These are phyloP conservation scores for Cadophora luteo-olivacea DNA, from an alignment of 2,329 filamentous ascomycete genomes.

Conservation along the genomic window DNA sequence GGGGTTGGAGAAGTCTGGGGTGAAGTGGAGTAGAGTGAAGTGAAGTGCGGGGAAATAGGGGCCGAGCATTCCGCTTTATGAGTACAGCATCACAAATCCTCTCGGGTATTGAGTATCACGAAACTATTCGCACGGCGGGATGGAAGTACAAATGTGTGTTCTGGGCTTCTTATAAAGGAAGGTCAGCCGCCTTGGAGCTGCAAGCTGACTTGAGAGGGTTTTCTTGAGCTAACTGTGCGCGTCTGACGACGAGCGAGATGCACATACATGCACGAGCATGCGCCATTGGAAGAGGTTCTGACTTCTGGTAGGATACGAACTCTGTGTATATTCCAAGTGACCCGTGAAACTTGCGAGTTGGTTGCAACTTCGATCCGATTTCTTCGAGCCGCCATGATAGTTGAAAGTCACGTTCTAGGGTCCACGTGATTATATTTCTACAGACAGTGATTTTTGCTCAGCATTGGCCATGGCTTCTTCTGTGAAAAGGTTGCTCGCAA, in stretches of 20 bases:
- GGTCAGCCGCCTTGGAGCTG: background rate
- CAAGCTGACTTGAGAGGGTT: background rate
- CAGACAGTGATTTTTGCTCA: background rate
- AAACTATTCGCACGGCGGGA: background rate
- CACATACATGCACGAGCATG: background rate
- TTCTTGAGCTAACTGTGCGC: background rate
- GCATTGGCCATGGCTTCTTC: too few species aligned
- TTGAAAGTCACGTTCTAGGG: background rate
- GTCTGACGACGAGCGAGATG: background rate
- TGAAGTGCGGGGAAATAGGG: conserved; percentile 9
- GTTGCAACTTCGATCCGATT: background rate
- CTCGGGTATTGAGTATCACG: background rate
- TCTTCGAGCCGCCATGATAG: background rate
- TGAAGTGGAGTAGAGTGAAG: too few species aligned
- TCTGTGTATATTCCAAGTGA: background rate
- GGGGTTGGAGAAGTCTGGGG: background rate
- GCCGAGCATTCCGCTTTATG: background rate
- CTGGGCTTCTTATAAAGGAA: background rate
- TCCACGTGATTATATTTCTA: background rate
- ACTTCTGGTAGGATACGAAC: background rate
- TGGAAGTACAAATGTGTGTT: background rate
- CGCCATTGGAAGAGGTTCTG: background rate
- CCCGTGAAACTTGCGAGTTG: background rate
- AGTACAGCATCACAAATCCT: background rate
- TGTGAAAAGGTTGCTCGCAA: too few species aligned